Evolutionary conservation across 2,329 filamentous ascomycete species (phyloP), one percentile per base, ranked within the genome.

Genomic region (Aureobasidium melanogenum): DNA sequence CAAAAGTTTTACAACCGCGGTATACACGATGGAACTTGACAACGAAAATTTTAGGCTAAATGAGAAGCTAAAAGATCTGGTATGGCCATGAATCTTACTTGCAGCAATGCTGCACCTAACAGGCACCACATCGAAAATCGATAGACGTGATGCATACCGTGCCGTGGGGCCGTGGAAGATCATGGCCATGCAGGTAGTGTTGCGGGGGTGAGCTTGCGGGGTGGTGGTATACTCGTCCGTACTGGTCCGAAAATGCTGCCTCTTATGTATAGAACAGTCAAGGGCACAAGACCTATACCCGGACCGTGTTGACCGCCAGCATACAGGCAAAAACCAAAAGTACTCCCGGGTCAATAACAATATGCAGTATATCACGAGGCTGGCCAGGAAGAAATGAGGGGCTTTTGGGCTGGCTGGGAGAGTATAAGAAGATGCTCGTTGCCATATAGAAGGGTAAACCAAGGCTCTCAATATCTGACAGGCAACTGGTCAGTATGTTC

Each of bases 351-450:
- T 59, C 55, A 50, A 59, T 41, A 30, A 38, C 15, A 39, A 0
- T 44, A 39, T 59, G 55, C 43, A 48, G 43, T 22, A 26, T 34
- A 59, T 48, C 44, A 59, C 55, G 44, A 58, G 39, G 54, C 39
- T 50, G 30, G 55, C 50, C 55, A 50, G 14, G 12, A 43, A 57
- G 43, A 36, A 26, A 14, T 48, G 44, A 50, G 55, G 55, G 55
- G 43, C 32, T 28, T 9, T 39, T 8, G 22, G n/a, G 34, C 7
- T 54, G 43, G 32, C 17, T 17, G 9, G 50, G 26, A 36, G 17
- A 41, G 41, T 50, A 59, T 48, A 59, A 58, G 22, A 24, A 19
- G 46, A 39, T 26, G 43, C 34, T n/a, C 9, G 14, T 43, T 30
- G 44, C 30, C 28, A n/a, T 19, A 19, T 10, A 15, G 30, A 48